Percentiles rank a stretch among this genome's conserved stretches.
Conservation (phyloP, 2,329 filamentous ascomycete genomes). For the Teratosphaeria gauchensis region DNA sequence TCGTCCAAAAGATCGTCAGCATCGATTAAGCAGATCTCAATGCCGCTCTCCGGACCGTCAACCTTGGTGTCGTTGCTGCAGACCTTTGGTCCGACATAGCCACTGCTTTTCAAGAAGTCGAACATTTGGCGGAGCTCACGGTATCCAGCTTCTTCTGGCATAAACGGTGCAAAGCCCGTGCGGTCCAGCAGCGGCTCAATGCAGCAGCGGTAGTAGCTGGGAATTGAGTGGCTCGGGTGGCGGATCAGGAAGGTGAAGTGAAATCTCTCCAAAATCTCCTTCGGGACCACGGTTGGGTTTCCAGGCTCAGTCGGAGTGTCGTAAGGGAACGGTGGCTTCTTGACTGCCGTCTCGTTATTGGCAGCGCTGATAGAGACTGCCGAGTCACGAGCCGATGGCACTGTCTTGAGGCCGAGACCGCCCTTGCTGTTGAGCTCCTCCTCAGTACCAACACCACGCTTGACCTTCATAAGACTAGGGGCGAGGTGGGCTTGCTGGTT, state of each 20-base stretch:
- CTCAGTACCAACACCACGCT: conserved; percentile 51
- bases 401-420: conserved; percentile 1
- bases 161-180: conserved; percentile 80
- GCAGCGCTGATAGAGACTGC: conserved; percentile 22
- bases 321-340: conserved; percentile 46
- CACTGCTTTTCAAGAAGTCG: conserved; percentile 64
- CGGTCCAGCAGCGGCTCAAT: conserved; percentile 72
- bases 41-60: conserved; percentile 12
- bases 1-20: conserved; percentile 89
- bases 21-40: conserved; percentile 72
- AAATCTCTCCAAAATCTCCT: conserved; percentile 63
- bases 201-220: conserved; percentile 90
- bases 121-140: conserved; percentile 77
- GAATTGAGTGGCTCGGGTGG: conserved; percentile 82
- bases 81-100: conserved; percentile 60
- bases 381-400: conserved; percentile 17
- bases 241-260: conserved; percentile 97
- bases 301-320: conserved; percentile 49
- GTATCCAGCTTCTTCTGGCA: conserved; percentile 83
- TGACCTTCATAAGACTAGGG: conserved; percentile 56
- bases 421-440: conserved; percentile 15
- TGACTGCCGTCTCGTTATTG: conserved; percentile 14
- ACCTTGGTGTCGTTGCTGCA: conserved; percentile 35
- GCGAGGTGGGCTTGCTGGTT: conserved; percentile 60
- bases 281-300: conserved; percentile 80